Conservation (phyloP, 2,329 filamentous ascomycete species). For the Xylaria arbuscula region DNA sequence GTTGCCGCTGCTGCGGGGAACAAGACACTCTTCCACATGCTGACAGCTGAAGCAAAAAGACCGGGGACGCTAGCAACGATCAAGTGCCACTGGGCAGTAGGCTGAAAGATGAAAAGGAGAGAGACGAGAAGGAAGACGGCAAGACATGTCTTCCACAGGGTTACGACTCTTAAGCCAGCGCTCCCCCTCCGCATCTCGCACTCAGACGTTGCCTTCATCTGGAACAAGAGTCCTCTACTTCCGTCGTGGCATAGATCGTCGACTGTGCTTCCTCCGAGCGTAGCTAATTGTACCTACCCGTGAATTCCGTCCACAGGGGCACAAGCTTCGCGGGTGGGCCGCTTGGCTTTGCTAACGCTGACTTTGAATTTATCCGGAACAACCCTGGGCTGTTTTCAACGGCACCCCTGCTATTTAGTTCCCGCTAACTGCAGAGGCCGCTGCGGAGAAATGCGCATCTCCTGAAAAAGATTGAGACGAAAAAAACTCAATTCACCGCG, state of each 20-base stretch:
- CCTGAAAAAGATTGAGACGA: not conserved
- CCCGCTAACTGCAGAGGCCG: constrained; percentile 1
- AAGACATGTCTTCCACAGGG: constrained; percentile 29
- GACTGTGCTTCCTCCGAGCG: constrained; percentile 9
- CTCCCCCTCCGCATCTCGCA: constrained; percentile 3
- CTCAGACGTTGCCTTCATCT: constrained; percentile 24
- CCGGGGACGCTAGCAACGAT: constrained; percentile 14
- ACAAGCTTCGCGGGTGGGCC: constrained; percentile 20
- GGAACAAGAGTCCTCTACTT: constrained; percentile 30
- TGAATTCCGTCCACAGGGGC: constrained; percentile 15
- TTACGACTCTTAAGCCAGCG: constrained; percentile 34
- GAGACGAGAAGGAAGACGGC: constrained; percentile 21
- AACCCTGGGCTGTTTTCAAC: constrained; percentile 26
- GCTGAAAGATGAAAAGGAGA: constrained; percentile 17
- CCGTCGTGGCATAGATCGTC: constrained; percentile 30
- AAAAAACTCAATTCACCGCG: constrained; percentile 18
- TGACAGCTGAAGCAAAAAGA: constrained; percentile 26
- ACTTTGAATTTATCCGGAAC: constrained; percentile 36
- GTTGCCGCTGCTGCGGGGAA: constrained; percentile 47
- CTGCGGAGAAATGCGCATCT: constrained; percentile 32
- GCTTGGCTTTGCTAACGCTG: constrained; percentile 19
- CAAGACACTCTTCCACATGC: constrained; percentile 45
- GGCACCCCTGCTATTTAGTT: constrained; percentile 23
- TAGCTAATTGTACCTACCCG: constrained; percentile 12
- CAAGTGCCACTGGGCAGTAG: constrained; percentile 6